A percentile compares a stretch with the other conserved stretches of the same genome.
phyloP scores from a whole-genome alignment of 208 protist genomes.

The Crithidia bombi region DNA sequence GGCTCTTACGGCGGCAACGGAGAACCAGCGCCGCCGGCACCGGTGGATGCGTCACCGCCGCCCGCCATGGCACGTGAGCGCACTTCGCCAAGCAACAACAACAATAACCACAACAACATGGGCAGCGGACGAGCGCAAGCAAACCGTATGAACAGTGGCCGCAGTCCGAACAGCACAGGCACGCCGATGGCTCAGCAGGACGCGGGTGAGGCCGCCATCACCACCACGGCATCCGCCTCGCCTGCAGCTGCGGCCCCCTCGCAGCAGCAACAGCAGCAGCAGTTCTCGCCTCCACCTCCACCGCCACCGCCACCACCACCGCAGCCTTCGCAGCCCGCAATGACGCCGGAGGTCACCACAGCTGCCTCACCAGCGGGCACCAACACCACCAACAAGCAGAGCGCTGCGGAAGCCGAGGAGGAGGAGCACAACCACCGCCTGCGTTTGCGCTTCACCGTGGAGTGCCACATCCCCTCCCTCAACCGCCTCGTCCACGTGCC shows the following conservation, averaged over 20 bases:
- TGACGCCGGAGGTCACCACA: background rate
- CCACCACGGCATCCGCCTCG: background rate
- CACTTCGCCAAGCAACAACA: slow-evolving; percentile 7
- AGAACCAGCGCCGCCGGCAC: slow-evolving; percentile 1
- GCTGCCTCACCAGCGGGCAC: background rate
- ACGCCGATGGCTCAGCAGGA: slow-evolving; percentile 8
- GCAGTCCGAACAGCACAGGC: background rate
- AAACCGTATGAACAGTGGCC: background rate
- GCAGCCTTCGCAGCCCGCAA: background rate
- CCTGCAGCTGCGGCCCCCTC: background rate
- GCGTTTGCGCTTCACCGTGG: slow-evolving; percentile 36
- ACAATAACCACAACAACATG: slow-evolving; percentile 10
- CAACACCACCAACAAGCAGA: background rate
- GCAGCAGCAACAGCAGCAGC: too few relatives aligned
- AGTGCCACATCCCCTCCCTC: slow-evolving; percentile 57
- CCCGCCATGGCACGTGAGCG: background rate
- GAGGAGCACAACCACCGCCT: slow-evolving; percentile 32
- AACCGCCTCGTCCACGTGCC: slow-evolving; percentile 36
- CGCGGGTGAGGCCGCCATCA: background rate
- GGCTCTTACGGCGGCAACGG: background rate
- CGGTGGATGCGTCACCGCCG: background rate
- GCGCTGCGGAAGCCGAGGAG: background rate
- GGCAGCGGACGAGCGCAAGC: slow-evolving; percentile 1
- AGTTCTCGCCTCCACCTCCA: background rate
- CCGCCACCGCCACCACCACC: background rate